phyloP scores from a whole-genome alignment of 2,329 filamentous ascomycete genomes.

The Talaromyces sp. region DNA sequence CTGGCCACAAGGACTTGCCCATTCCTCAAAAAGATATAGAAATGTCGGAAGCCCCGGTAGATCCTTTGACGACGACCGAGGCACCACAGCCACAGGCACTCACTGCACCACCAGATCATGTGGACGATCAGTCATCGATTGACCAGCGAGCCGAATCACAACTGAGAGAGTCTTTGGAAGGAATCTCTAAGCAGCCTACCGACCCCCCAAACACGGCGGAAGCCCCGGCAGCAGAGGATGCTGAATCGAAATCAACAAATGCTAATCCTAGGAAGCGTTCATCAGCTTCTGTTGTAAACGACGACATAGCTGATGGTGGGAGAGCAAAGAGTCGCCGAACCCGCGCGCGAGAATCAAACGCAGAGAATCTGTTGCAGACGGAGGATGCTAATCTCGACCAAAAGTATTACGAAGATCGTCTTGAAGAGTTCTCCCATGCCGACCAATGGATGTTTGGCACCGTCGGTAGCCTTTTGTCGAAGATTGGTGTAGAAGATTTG shows the following conservation, averaged over 20 bases:
- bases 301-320: slow-evolving; percentile 54
- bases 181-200: slow-evolving; percentile 21
- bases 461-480: slow-evolving; percentile 48
- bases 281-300: slow-evolving; percentile 55
- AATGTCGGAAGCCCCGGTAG: slow-evolving; percentile 1
- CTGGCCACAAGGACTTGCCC: slow-evolving; percentile 11
- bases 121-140: slow-evolving; percentile 29
- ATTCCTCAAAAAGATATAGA: neutral
- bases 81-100: slow-evolving; percentile 6
- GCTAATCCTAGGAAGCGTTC: slow-evolving; percentile 55
- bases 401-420: slow-evolving; percentile 52
- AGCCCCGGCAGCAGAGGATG: slow-evolving; percentile 22
- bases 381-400: slow-evolving; percentile 49
- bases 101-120: slow-evolving; percentile 14
- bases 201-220: slow-evolving; percentile 18
- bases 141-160: slow-evolving; percentile 35
- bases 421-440: slow-evolving; percentile 50
- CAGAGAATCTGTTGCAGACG: slow-evolving; percentile 41
- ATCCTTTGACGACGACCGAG: neutral
- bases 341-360: slow-evolving; percentile 55
- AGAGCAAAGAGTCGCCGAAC: slow-evolving; percentile 58
- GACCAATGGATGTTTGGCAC: slow-evolving; percentile 57
- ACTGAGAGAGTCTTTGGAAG: slow-evolving; percentile 32
- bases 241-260: slow-evolving; percentile 32
- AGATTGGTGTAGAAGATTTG: slow-evolving; percentile 45